A percentile compares a stretch with the other conserved stretches of the same genome.
phyloP scores from a whole-genome alignment of 306 rosid genomes.

The Casuarina equisetifolia region DNA sequence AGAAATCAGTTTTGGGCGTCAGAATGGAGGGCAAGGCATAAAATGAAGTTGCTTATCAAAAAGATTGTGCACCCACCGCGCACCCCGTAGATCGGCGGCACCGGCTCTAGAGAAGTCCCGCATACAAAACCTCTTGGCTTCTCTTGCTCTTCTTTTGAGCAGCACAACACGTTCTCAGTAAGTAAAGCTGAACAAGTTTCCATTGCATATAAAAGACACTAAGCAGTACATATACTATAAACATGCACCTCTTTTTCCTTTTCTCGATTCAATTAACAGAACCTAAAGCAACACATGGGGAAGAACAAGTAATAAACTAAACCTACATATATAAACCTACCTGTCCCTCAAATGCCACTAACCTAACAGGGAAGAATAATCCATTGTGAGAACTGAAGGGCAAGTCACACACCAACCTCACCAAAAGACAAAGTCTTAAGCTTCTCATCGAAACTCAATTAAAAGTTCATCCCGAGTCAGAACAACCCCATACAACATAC shows the following conservation, averaged over 20 bases:
- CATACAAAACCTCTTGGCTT: constrained; percentile 13
- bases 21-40: constrained; percentile 24
- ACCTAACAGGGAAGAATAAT: constrained; percentile 72
- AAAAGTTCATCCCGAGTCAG: constrained; percentile 56
- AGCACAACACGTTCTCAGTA: constrained; percentile 25
- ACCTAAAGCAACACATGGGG: constrained; percentile 47
- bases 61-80: constrained; percentile 14
- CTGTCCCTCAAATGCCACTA: constrained; percentile 52
- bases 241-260: constrained; percentile 41
- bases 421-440: constrained; percentile 54
- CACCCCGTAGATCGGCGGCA: constrained; percentile 1
- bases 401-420: constrained; percentile 70
- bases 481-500: constrained; percentile 49
- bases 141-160: constrained; percentile 17
- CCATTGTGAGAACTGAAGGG: constrained; percentile 58
- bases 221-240: constrained; percentile 47
- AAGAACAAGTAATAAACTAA: constrained; percentile 49
- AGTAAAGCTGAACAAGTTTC: constrained; percentile 35
- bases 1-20: not conserved
- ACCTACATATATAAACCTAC: constrained; percentile 63
- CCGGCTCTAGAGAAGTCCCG: constrained; percentile 25
- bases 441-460: constrained; percentile 38
- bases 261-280: constrained; percentile 57
- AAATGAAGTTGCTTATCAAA: not conserved
- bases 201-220: constrained; percentile 39